Percentiles rank a stretch among this genome's conserved stretches.
Evolutionary conservation across 352 stramenopile species (phyloP).

Genomic region (Albugo candida): DNA sequence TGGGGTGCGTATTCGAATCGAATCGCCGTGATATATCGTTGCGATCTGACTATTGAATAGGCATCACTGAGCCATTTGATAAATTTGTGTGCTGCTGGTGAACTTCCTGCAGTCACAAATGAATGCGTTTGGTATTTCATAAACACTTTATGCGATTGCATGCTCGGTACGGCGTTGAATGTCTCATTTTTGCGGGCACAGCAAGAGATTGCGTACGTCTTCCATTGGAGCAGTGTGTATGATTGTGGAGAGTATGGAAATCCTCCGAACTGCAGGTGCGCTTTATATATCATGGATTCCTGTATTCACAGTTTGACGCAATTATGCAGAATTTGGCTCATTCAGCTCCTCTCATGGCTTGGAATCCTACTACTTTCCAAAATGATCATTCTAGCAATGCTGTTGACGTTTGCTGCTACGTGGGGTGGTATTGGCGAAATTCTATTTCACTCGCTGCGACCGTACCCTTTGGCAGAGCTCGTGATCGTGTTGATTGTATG

Average conservation of each 20-base stretch:
- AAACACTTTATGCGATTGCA: conserved; percentile 67
- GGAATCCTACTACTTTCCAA: conserved; percentile 67
- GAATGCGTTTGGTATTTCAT: conserved; percentile 77
- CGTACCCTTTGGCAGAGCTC: conserved; percentile 48
- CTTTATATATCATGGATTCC: background rate
- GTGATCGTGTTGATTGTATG: conserved; percentile 65
- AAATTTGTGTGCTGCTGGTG: conserved; percentile 44
- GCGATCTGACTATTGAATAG: conserved; percentile 6
- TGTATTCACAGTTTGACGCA: background rate
- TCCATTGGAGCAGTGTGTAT: conserved; percentile 55
- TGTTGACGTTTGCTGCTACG: conserved; percentile 25
- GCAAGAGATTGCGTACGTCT: conserved; percentile 46
- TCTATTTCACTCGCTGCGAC: conserved; percentile 34
- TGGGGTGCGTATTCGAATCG: conserved; percentile 14
- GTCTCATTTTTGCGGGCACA: conserved; percentile 52
- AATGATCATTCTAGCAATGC: conserved; percentile 46
- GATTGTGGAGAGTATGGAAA: conserved; percentile 61
- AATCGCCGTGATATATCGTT: background rate
- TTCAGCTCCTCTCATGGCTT: conserved; percentile 41
- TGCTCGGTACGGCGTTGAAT: conserved; percentile 59
- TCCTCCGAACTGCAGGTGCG: conserved; percentile 35
- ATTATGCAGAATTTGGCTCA: conserved; percentile 21
- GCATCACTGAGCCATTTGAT: conserved; percentile 44
- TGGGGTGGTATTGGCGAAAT: conserved; percentile 38
- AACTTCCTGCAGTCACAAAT: conserved; percentile 56